phyloP scores from a whole-genome alignment of 2,329 filamentous ascomycete species.

The Magnaporthiopsis rhizophila region DNA sequence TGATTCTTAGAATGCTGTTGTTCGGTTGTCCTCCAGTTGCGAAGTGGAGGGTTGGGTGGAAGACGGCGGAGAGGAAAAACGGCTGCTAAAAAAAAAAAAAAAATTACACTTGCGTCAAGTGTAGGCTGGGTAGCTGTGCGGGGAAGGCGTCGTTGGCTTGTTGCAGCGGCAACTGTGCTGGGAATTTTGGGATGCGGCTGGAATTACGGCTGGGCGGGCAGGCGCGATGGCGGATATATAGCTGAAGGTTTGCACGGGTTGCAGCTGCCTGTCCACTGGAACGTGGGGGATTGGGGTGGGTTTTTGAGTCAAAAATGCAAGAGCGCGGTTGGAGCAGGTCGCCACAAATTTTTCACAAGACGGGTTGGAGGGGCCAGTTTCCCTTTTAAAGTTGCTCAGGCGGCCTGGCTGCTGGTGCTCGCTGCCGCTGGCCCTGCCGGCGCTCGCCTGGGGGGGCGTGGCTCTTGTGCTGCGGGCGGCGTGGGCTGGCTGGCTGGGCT shows the following conservation, averaged over 20 bases:
- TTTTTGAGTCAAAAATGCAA: conserved; percentile 1
- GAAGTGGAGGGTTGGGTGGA: no score
- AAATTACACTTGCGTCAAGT: not conserved
- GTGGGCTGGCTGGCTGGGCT: conserved; percentile 1
- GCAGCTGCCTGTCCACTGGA: not conserved
- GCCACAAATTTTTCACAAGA: conserved; percentile 8
- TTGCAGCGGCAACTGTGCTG: not conserved
- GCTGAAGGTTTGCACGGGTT: not conserved
- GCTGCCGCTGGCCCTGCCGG: not conserved
- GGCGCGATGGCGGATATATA: conserved; percentile 4
- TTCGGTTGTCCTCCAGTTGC: not conserved
- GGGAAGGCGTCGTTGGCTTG: not conserved
- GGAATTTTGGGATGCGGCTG: not conserved
- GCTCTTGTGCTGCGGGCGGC: not conserved
- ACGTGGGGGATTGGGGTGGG: conserved; percentile 6
- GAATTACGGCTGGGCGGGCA: not conserved
- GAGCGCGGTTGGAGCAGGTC: conserved; percentile 4
- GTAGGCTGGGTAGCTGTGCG: not conserved
- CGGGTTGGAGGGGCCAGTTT: conserved; percentile 6
- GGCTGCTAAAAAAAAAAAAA: not conserved
- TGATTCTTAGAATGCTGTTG: not conserved
- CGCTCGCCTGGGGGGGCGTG: not conserved
- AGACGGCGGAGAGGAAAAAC: not conserved
- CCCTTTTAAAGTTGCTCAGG: conserved; percentile 6
- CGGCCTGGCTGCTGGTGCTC: not conserved